Base-by-base conservation (phyloP, 2,329 filamentous ascomycete species). In the Alternaria rosae region DNA sequence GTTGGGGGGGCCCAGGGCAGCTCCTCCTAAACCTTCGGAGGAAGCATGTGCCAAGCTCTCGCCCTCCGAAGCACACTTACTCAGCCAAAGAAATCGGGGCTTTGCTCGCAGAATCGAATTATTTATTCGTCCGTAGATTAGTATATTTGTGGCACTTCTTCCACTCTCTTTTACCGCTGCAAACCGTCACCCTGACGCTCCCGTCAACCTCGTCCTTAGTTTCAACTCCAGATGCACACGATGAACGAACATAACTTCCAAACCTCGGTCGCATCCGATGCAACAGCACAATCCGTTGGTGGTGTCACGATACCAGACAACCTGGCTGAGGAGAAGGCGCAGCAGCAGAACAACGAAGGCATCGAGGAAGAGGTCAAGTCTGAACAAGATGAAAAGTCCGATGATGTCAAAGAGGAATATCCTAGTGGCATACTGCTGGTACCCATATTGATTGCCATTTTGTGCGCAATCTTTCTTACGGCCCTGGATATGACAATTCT, bases 401-500 rank as follows among this genome's bases (percentile, higher is more conserved):
- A 30, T 15, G 28, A 30, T 13, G 6, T 32, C 13, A 15, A 25
- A 44, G 52, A 55, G 32, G 52, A 55, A n/a, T 45, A 55, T 30
- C 52, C 26, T 10, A 55, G 25, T 30, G 52, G 41, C 17, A 21
- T 55, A n/a, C n/a, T n/a, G 10, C 32, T 53, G 15, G 32, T 25
- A 1, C 50, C 35, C 5, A 23, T 53, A 10, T 9, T 53, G 32
- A 38, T 41, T 17, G 32, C 50, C 3, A 38, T 53, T 12, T 32
- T 42, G 6, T 38, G 32, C 23, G 35, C 50, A 23, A 42, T 43
- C 45, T 57, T 26, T 21, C 32, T 57, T 11, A 53, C 28, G 3
- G 50, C 47, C 8, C 26, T 53, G 9, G 55, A 43, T 3, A 35
- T 26, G 63, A 75, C 70, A 28, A 75, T 75, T 26, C 42, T 76